phyloP scores from a whole-genome alignment of 2,329 filamentous ascomycete genomes.

The Pseudocercospora fuligena region DNA sequence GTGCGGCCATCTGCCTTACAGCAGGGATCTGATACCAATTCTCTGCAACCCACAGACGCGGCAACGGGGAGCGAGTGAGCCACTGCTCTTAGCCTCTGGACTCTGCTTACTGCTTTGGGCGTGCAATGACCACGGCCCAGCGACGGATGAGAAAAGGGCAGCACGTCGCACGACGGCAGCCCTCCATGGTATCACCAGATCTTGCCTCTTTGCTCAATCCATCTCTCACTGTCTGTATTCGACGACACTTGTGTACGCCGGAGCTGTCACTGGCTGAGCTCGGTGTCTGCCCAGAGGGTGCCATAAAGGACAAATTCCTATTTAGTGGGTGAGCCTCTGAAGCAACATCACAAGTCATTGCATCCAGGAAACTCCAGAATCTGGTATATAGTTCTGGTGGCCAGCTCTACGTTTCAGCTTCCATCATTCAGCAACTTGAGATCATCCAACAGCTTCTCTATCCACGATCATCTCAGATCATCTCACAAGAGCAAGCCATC shows the following conservation, averaged over 20 bases:
- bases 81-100: constrained; percentile 47
- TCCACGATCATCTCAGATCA: constrained; percentile 6
- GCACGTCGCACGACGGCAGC: constrained; percentile 39
- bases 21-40: constrained; percentile 46
- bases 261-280: constrained; percentile 41
- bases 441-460: constrained; percentile 9
- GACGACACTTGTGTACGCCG: constrained; percentile 39
- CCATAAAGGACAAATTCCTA: constrained; percentile 34
- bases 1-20: constrained; percentile 34
- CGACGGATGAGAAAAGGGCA: constrained; percentile 35
- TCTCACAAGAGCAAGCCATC: not conserved
- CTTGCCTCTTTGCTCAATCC: constrained; percentile 41
- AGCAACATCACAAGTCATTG: constrained; percentile 29
- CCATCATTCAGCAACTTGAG: constrained; percentile 27
- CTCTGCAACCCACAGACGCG: constrained; percentile 50
- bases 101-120: constrained; percentile 40
- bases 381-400: constrained; percentile 33
- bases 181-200: constrained; percentile 42
- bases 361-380: constrained; percentile 19
- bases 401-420: constrained; percentile 32
- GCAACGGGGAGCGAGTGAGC: constrained; percentile 45
- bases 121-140: constrained; percentile 37
- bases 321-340: constrained; percentile 25
- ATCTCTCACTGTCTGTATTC: constrained; percentile 37
- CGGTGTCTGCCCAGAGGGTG: constrained; percentile 29